A percentile compares a stretch with the other conserved stretches of the same genome.
Evolutionary conservation across 495 filamentous ascomycete species (phyloP).

Genomic region (Tuber borchii): DNA sequence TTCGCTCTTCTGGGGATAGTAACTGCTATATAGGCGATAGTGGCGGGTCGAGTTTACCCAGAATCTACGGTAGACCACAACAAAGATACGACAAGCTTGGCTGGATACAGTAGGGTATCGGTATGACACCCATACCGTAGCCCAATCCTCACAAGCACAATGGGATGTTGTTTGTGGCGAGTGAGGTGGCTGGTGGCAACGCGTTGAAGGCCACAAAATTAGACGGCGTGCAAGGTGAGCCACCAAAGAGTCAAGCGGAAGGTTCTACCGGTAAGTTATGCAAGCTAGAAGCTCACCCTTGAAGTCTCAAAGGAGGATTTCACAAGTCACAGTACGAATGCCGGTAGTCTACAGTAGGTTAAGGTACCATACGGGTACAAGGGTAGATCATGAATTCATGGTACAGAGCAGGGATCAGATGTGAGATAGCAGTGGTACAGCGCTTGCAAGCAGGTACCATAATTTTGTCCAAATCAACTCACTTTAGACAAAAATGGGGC

Average conservation of each 20-base stretch:
- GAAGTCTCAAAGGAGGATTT: neutral
- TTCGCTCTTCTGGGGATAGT: too few relatives aligned
- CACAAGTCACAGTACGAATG: neutral
- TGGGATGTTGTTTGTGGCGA: constrained; percentile 35
- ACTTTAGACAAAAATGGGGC: too few relatives aligned
- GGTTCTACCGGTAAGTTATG: neutral
- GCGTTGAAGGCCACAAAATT: neutral
- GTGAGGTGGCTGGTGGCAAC: constrained; percentile 9
- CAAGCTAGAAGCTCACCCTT: too few relatives aligned
- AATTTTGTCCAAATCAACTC: too few relatives aligned
- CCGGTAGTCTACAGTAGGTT: neutral
- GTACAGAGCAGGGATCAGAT: too few relatives aligned
- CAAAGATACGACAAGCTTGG: neutral
- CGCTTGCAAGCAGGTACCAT: too few relatives aligned
- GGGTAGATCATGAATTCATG: too few relatives aligned
- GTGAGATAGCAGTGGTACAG: too few relatives aligned
- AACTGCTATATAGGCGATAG: too few relatives aligned
- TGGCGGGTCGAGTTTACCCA: too few relatives aligned
- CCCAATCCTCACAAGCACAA: constrained; percentile 5
- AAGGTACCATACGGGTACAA: neutral
- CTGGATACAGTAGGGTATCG: neutral
- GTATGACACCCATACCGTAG: neutral
- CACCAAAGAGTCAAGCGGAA: neutral
- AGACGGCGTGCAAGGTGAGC: neutral
- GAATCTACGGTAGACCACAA: too few relatives aligned